These are phyloP conservation scores for Falciphora oryzae DNA, from an alignment of 2,329 filamentous ascomycete species.

Conservation along the genomic window DNA sequence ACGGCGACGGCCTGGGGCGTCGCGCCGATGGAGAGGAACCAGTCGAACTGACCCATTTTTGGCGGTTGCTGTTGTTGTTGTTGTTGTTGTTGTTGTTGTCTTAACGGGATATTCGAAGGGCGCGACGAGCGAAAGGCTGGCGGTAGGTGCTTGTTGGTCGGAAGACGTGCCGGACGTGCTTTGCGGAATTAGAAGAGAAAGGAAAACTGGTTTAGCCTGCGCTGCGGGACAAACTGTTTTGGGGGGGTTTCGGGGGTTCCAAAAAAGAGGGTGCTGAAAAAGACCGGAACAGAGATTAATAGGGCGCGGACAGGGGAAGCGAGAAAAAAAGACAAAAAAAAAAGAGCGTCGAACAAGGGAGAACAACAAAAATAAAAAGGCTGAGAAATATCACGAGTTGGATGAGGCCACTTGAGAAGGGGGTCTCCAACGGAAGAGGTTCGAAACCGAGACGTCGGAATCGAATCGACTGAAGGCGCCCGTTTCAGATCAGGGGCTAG, in stretches of 20 bases:
- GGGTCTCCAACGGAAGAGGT: conserved; percentile 9
- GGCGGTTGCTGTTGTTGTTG: background rate
- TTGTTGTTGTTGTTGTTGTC: conserved; percentile 21
- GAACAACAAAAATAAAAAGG: background rate
- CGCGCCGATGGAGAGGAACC: conserved; percentile 50
- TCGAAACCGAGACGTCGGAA: conserved; percentile 25
- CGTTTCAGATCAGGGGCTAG: conserved; percentile 4
- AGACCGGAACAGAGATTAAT: conserved; percentile 1
- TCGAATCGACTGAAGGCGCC: conserved; percentile 9
- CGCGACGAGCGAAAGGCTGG: background rate
- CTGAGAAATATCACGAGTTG: background rate
- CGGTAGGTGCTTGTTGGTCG: background rate
- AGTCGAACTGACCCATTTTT: conserved; percentile 47
- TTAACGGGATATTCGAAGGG: conserved; percentile 8
- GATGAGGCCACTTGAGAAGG: conserved; percentile 1
- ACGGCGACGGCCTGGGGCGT: conserved; percentile 52
- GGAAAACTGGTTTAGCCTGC: conserved; percentile 10
- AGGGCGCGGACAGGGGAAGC: conserved; percentile 4
- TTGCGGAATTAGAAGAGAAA: conserved; percentile 10
- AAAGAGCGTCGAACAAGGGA: conserved; percentile 4
- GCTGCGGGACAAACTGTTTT: conserved; percentile 14
- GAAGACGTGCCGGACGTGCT: conserved; percentile 9
- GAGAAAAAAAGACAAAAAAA: conserved; percentile 5
- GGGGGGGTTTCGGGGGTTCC: background rate
- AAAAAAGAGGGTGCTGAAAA: conserved; percentile 7